phyloP scores from a whole-genome alignment of 768 basidiomycete genomes.

The Boletus coccyginus region DNA sequence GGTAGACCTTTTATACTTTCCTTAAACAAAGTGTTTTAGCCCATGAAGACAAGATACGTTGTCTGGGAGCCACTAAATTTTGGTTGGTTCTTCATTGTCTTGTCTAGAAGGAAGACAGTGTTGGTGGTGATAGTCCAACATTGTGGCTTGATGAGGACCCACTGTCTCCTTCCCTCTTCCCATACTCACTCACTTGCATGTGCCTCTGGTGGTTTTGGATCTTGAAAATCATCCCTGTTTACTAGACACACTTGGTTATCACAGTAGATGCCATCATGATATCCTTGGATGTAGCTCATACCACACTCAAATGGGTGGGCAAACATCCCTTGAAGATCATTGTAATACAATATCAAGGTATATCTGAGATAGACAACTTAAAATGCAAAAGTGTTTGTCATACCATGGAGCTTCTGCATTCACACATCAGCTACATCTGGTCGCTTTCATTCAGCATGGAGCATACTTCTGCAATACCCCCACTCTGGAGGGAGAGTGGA shows the following conservation, averaged over 20 bases:
- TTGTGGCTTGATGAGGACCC: constrained; percentile 7
- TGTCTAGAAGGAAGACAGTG: too few relatives aligned
- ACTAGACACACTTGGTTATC: constrained; percentile 11
- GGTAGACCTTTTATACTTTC: too few relatives aligned
- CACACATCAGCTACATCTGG: neutral
- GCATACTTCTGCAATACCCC: neutral
- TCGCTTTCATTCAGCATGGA: constrained; percentile 8
- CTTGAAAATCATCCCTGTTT: neutral
- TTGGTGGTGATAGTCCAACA: neutral
- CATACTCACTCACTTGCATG: constrained; percentile 6
- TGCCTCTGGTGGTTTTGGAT: constrained; percentile 9
- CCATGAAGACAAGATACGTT: too few relatives aligned
- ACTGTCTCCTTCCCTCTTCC: constrained; percentile 7
- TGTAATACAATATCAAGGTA: constrained; percentile 2
- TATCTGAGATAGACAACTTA: neutral
- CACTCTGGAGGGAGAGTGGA: constrained; percentile 9
- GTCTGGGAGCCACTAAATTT: too few relatives aligned
- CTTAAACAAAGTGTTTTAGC: too few relatives aligned
- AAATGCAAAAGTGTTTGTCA: neutral
- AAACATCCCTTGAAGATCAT: constrained; percentile 1
- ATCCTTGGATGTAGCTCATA: neutral
- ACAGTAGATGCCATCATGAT: neutral
- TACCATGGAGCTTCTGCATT: constrained; percentile 2
- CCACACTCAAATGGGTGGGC: constrained; percentile 2
- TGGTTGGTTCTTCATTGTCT: too few relatives aligned